Conservation (phyloP, 495 filamentous ascomycete genomes). For the Astrothelium macrocarpum region DNA sequence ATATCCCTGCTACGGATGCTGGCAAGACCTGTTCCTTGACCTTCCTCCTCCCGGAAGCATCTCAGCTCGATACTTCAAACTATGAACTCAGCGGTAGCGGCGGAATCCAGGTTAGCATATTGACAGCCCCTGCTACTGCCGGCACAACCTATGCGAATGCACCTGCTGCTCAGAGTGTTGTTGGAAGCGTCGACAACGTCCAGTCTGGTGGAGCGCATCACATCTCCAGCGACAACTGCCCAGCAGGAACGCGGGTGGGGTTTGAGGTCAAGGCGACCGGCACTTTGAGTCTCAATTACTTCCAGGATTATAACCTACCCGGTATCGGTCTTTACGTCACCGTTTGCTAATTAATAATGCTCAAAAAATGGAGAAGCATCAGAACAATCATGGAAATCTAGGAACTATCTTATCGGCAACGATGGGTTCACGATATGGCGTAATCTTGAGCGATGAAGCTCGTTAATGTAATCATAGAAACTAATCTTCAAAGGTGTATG, state of each 20-base stretch:
- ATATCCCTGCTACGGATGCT: constrained; percentile 44
- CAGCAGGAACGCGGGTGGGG: constrained; percentile 12
- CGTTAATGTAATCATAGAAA: constrained; percentile 3
- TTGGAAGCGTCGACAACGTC: constrained; percentile 12
- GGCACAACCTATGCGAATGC: constrained; percentile 18
- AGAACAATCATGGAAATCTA: background rate
- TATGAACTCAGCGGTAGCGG: constrained; percentile 47
- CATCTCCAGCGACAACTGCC: constrained; percentile 12
- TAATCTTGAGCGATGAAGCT: background rate
- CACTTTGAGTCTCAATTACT: constrained; percentile 17
- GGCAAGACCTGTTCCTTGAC: constrained; percentile 54
- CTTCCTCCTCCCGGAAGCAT: constrained; percentile 52
- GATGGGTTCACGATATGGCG: background rate
- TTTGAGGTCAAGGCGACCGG: constrained; percentile 18
- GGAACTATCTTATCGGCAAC: background rate
- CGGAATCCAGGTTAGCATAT: constrained; percentile 22
- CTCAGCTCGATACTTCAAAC: constrained; percentile 44
- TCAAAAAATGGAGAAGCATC: background rate
- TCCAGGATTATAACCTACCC: constrained; percentile 22
- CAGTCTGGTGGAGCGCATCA: constrained; percentile 15
- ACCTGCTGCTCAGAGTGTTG: background rate
- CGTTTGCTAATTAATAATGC: constrained; percentile 12
- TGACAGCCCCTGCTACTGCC: constrained; percentile 18
- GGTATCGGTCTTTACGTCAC: constrained; percentile 19
- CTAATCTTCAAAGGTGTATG: constrained; percentile 4